A percentile compares a stretch with the other conserved stretches of the same genome.
Conservation (phyloP, 169 alveolate genomes). For the Cryptosporidium tyzzeri region DNA sequence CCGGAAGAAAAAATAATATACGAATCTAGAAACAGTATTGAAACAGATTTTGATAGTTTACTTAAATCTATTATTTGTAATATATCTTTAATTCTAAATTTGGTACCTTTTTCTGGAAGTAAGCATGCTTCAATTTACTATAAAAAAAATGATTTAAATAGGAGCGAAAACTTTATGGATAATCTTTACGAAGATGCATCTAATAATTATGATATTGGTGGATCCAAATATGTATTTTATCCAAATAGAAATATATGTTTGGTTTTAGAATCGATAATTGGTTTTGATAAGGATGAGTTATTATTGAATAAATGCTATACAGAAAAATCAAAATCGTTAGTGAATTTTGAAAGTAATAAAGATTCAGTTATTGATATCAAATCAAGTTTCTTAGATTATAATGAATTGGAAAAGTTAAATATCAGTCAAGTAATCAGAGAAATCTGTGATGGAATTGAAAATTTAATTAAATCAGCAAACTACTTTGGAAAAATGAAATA, state of each 20-base stretch:
- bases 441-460: constrained; percentile 36
- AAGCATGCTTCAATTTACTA: background rate
- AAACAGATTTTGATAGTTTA: constrained; percentile 6
- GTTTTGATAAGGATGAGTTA: constrained; percentile 13
- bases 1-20: background rate
- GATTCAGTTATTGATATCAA: background rate
- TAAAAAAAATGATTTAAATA: background rate
- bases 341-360: constrained; percentile 1
- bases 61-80: background rate
- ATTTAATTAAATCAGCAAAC: constrained; percentile 19
- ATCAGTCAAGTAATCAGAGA: background rate
- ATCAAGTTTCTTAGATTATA: background rate
- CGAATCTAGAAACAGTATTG: background rate
- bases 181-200: background rate
- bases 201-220: constrained; percentile 27
- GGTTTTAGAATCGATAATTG: constrained; percentile 25
- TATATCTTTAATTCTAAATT: constrained; percentile 6
- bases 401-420: background rate
- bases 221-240: constrained; percentile 28
- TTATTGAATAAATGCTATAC: background rate
- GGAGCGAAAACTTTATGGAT: background rate
- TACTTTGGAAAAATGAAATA: background rate
- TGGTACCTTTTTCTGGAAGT: constrained; percentile 30
- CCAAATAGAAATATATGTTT: constrained; percentile 8
- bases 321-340: background rate